Evolutionary conservation across 768 basidiomycete species (phyloP).

Genomic region (Boletus speciosus): DNA sequence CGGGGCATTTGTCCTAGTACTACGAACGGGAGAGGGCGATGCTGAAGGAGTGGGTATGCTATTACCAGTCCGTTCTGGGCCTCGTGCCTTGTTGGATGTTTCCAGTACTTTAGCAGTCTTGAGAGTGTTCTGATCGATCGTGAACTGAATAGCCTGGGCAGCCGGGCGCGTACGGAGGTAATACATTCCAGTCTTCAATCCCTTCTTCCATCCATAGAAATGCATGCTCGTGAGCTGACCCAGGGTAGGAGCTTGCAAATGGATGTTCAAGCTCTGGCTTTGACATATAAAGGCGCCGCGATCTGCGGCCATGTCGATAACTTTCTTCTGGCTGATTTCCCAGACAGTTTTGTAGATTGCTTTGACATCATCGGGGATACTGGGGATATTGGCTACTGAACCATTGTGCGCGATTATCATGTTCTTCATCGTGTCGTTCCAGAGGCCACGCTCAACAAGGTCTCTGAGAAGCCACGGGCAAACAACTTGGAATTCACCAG

Average conservation of each 20-base stretch:
- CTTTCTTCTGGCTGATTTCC: slow-evolving; percentile 99
- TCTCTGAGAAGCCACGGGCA: slow-evolving; percentile 99
- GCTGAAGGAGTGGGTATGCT: slow-evolving; percentile 25
- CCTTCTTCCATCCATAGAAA: slow-evolving; percentile 99
- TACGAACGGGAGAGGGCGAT: slow-evolving; percentile 24
- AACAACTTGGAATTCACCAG: slow-evolving; percentile 99
- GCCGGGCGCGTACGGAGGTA: slow-evolving; percentile 95
- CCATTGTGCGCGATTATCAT: slow-evolving; percentile 97
- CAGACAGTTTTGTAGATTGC: slow-evolving; percentile 99
- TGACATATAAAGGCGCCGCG: slow-evolving; percentile 98
- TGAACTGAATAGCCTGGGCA: slow-evolving; percentile 96
- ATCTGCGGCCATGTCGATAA: slow-evolving; percentile 97
- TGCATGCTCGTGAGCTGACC: slow-evolving; percentile 96
- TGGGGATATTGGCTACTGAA: slow-evolving; percentile 81
- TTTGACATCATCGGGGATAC: slow-evolving; percentile 87
- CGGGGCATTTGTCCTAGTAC: slow-evolving; percentile 33
- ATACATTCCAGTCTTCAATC: slow-evolving; percentile 97
- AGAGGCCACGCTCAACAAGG: slow-evolving; percentile 89
- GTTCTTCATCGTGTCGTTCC: slow-evolving; percentile 99
- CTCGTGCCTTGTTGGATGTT: slow-evolving; percentile 16
- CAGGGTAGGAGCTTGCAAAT: slow-evolving; percentile 81
- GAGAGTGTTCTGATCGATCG: slow-evolving; percentile 79
- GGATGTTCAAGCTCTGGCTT: slow-evolving; percentile 91
- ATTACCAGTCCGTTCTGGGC: slow-evolving; percentile 11
- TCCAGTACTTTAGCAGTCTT: slow-evolving; percentile 46